Percentiles rank a stretch among this genome's conserved stretches.
Conservation (phyloP, 768 basidiomycete genomes). For the Fibroporia radiculosa region DNA sequence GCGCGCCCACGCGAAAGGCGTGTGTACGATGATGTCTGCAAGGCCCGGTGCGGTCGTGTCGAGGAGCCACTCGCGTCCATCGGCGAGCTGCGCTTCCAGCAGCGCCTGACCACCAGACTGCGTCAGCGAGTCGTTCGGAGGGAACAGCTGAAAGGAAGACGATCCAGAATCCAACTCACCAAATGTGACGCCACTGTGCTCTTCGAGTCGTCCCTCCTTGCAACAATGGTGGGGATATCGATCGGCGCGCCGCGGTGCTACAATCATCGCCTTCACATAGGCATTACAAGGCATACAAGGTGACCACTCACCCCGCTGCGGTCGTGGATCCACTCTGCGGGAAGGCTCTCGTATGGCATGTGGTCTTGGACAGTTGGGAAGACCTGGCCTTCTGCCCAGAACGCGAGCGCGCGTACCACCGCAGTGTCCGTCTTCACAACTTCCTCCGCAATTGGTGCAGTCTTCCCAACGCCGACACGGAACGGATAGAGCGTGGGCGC, state of each 20-base stretch:
- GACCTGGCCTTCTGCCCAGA: conserved; percentile 36
- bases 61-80: conserved; percentile 51
- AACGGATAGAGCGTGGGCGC: conserved; percentile 40
- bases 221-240: conserved; percentile 29
- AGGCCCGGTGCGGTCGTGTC: conserved; percentile 44
- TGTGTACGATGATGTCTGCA: conserved; percentile 46
- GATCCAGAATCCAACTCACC: too few relatives aligned
- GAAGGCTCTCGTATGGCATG: conserved; percentile 42
- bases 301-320: conserved; percentile 36
- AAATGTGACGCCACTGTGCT: conserved; percentile 40
- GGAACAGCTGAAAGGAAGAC: too few relatives aligned
- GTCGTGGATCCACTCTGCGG: conserved; percentile 40
- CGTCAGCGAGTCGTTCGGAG: too few relatives aligned
- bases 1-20: conserved; percentile 37
- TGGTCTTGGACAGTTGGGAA: conserved; percentile 33
- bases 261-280: neutral
- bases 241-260: conserved; percentile 27
- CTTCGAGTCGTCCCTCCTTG: conserved; percentile 24
- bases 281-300: too few relatives aligned
- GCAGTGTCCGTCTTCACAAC: conserved; percentile 37
- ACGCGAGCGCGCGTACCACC: too few relatives aligned
- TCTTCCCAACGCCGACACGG: conserved; percentile 30
- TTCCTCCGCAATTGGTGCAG: conserved; percentile 42
- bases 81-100: conserved; percentile 37
- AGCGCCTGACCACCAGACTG: too few relatives aligned